Base-by-base conservation (phyloP, 2,329 filamentous ascomycete species). In the Penicillium carneum region DNA sequence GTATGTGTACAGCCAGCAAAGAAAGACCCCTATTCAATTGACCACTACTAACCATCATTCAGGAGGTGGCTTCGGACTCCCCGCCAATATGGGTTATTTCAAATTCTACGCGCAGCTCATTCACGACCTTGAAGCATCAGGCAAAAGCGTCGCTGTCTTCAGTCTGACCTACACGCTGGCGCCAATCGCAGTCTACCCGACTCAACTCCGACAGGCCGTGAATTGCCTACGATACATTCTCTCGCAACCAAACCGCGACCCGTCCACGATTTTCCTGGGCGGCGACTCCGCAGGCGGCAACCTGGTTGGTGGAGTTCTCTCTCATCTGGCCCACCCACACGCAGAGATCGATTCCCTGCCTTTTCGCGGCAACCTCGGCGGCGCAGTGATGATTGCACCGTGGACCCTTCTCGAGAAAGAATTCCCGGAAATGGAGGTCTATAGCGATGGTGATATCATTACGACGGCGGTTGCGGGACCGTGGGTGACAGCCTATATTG, bases 141-240 rank as follows among this genome's bases (percentile, higher is more conserved):
- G 79, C 43, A 80, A 84, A 53, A 76, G 78, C 34, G 74, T 85
- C 33, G 79, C 84, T 18, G 73, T 84, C 49, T 80, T 88, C 50
- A 73, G 85, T 26, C 78, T 87, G n/a, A 82, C 82, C 41, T 89
- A 89, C 73, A 84, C 83, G 29, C 80, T 88, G n/a, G 81, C 85
- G 0, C 81, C 81, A 0, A 64, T 74, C 11, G 79, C 74, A 7
- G 74, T 73, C 1, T 82, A 82, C 56, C 81, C 81, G 4, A 79
- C 74, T 1, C 80, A 82, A 59, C 68, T 82, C 18, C 72, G 71
- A 33, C 77, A 82, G 62, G 77, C 77, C 1, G 77, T 80, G 23
- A 74, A 74, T 41, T 74, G 74, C 2, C 70, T 81, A 20, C 76
- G 76, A 39, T 77, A 82, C 64, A 70, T 81, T 18, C 63, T 80